Evolutionary conservation across 306 rosid genomes (phyloP), one percentile per base, ranked within the genome.

Genomic region (Vigna unguiculata): DNA sequence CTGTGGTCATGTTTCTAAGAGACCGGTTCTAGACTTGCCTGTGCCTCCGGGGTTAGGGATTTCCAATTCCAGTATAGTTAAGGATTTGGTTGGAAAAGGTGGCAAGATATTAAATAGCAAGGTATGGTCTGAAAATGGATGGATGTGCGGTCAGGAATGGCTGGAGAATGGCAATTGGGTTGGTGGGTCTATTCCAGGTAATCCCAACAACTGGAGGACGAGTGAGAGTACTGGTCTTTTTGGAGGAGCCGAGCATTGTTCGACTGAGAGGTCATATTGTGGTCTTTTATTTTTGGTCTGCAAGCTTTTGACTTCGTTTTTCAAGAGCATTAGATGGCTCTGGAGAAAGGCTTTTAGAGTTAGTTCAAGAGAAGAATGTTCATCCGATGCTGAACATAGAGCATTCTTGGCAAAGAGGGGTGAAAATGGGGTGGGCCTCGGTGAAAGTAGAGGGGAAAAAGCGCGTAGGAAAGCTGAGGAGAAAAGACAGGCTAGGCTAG

Each of bases 391-490:
- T 19, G 97, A 92, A 74, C 88, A 79, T 78, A 86, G 87, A 74
- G 96, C 80, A n/a, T 78, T 89, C 54, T 79, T 88, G 82, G 88
- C 89, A 19, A 92, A 90, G 79, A 83, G 67, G 84, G 91, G 97
- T 34, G 99, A 92, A 78, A 91, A 86, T 81, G 99, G 91, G 66
- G 86, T 67, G 54, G 82, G 55, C 87, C 89, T 88, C 67, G 64
- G 82, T 51, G 96, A 89, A 84, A 96, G 98, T 69, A 88, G 93
- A 85, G 98, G 91, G 71, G 99, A 96, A 78, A 96, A 88, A 38
- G 97, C 99, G 13, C 97, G 99, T 54, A 87, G 98, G 78, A 96
- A 96, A 83, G 99, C 99, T n/a, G 99, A 96, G 83, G 99, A 96
- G 89, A 96, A 92, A 86, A 88, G 88, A 77, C 99, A 91, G 77